A percentile compares a stretch with the other conserved stretches of the same genome.
phyloP scores from a whole-genome alignment of 805 yeast species.

The Suhomyces kilbournensis region DNA sequence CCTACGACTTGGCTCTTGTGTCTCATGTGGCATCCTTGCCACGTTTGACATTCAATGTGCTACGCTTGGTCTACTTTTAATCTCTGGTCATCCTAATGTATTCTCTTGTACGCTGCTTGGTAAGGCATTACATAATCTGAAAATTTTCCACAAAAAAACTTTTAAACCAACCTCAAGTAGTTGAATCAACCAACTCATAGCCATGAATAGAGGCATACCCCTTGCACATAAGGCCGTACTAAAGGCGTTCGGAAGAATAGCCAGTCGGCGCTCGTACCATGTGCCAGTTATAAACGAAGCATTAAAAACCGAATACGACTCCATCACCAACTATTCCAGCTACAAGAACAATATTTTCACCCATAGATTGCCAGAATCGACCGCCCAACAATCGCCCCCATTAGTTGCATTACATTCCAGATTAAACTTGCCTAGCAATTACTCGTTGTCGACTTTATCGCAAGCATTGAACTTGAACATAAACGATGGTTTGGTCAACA shows the following conservation, averaged over 20 bases:
- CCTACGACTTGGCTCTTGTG: not conserved
- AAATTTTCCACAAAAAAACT: constrained; percentile 6
- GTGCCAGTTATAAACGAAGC: constrained; percentile 8
- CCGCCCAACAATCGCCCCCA: constrained; percentile 61
- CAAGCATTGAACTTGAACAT: constrained; percentile 68
- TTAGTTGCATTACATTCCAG: constrained; percentile 77
- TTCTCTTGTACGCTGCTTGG: no score
- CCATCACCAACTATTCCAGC: constrained; percentile 36
- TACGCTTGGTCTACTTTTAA: not conserved
- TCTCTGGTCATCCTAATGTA: not conserved
- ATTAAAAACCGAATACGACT: constrained; percentile 29
- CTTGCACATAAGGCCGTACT: not conserved
- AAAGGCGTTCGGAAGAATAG: constrained; percentile 4
- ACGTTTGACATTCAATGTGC: no score
- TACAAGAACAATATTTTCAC: constrained; percentile 41
- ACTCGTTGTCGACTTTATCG: constrained; percentile 66
- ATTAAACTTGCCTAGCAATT: constrained; percentile 57
- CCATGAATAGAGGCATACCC: constrained; percentile 3
- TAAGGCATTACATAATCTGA: constrained; percentile 3
- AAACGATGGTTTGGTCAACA: constrained; percentile 53
- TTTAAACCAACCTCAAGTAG: not conserved
- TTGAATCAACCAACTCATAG: not conserved
- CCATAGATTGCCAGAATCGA: constrained; percentile 45
- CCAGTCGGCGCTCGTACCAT: constrained; percentile 2
- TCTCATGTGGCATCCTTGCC: no score